phyloP scores from a whole-genome alignment of 2,329 filamentous ascomycete species.

The Aspergillus ruber region DNA sequence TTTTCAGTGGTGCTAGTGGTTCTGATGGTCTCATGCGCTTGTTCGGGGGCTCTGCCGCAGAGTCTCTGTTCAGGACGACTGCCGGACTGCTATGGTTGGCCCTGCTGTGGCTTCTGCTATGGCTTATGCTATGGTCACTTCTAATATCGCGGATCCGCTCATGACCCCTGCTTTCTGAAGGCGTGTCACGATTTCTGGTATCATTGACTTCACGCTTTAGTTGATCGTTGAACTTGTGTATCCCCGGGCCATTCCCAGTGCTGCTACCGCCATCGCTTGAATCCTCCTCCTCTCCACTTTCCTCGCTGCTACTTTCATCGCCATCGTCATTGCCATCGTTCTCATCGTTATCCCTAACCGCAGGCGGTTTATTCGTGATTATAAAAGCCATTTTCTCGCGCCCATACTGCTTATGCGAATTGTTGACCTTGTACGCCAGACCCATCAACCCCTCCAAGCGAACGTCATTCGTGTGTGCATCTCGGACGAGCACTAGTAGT shows the following conservation, averaged over 20 bases:
- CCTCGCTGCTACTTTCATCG: neutral
- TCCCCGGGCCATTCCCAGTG: neutral
- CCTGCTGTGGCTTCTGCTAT: neutral
- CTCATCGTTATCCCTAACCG: neutral
- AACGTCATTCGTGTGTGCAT: neutral
- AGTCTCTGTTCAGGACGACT: neutral
- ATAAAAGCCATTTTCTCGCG: neutral
- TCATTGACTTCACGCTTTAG: neutral
- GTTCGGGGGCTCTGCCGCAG: neutral
- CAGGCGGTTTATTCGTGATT: neutral
- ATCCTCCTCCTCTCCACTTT: neutral
- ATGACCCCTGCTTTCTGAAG: neutral
- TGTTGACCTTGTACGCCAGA: slow-evolving; percentile 2
- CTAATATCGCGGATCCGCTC: neutral
- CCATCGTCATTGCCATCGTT: neutral
- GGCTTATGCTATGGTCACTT: neutral
- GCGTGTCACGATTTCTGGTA: neutral
- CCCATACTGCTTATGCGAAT: neutral
- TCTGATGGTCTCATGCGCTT: neutral
- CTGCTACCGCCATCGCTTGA: neutral
- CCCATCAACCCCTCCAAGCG: slow-evolving; percentile 2
- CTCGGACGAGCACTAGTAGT: neutral
- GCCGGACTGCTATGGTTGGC: neutral
- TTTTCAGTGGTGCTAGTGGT: neutral
- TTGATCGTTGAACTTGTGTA: neutral